These are phyloP conservation scores for Agrocybe chaxingu DNA, from an alignment of 768 basidiomycete species.

Conservation along the genomic window DNA sequence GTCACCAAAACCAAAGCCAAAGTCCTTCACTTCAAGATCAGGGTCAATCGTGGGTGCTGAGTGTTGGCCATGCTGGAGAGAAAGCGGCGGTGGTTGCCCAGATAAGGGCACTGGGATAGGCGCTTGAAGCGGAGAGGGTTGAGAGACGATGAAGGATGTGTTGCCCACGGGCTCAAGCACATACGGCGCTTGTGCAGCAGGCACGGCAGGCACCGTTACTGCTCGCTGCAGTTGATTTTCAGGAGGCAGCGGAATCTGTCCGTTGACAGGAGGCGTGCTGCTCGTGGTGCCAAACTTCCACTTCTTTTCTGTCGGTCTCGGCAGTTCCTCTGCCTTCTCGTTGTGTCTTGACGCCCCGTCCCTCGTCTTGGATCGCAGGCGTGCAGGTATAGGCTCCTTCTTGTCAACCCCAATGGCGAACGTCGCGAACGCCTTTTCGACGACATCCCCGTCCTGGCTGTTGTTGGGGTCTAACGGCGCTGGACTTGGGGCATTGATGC, in stretches of 20 bases:
- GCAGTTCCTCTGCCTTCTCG: background rate
- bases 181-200: background rate
- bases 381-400: no score
- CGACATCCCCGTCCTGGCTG: no score
- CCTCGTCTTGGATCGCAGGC: no score
- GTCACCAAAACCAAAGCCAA: conserved; percentile 62
- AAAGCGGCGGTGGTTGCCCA: background rate
- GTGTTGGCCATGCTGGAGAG: background rate
- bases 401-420: no score
- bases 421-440: no score
- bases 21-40: conserved; percentile 56
- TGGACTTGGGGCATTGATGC: no score
- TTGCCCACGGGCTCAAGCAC: background rate
- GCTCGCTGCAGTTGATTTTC: background rate
- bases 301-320: conserved; percentile 1
- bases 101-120: background rate
- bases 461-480: no score
- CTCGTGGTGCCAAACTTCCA: conserved; percentile 21
- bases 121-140: background rate
- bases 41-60: conserved; percentile 2
- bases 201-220: conserved; percentile 4
- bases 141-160: background rate
- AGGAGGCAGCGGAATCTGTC: conserved; percentile 2
- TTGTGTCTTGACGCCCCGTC: background rate
- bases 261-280: conserved; percentile 3